Evolutionary conservation across 139 green algal species (phyloP), one percentile per base, ranked within the genome.

Genomic region (Coelastrella sp.): DNA sequence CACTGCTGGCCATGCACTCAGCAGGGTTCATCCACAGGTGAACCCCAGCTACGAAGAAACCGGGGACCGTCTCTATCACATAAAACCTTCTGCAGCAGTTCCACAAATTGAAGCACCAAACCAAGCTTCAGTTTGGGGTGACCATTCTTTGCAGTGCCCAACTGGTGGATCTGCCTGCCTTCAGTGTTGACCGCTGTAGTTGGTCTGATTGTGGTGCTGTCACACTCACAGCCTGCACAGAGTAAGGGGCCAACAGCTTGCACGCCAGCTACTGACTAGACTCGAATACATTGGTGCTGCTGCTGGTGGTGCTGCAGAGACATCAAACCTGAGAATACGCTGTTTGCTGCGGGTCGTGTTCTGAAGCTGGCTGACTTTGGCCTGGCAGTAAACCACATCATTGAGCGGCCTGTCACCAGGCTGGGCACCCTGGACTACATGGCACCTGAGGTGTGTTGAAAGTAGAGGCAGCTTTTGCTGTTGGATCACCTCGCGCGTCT

Each of bases 261-360:
- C 35, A 49, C 35, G 35, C 35, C 35, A 49, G 35, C 35, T 14
- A 70, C 63, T 70, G 12, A 17, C 63, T 15, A 70, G 12, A 22
- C 7, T 70, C 63, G 6, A 4, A 4, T 70, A 17, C 12, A 14
- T 6, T 70, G 63, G 12, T 70, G 15, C 20, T 65, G 12, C 59
- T 59, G 76, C 82, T 87, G 68, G n/a, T 15, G 15, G 7, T 76
- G 19, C 24, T n/a, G 68, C 68, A 76, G 95, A 5, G 95, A 97
- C 89, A 95, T 97, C 82, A 97, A 97, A 91, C 94, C 95, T 9
- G 95, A 98, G 90, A 98, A 98, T 93, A 97, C 97, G 22, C 93
- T 98, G 82, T 95, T 98, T 59, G 93, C 91, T 0, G 78, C 70
- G 0, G 90, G 93, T 11, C 59, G 78, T 6, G 82, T 94, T 11